These are phyloP conservation scores for Fusarium nygamai DNA, from an alignment of 2,329 filamentous ascomycete species.

Conservation along the genomic window DNA sequence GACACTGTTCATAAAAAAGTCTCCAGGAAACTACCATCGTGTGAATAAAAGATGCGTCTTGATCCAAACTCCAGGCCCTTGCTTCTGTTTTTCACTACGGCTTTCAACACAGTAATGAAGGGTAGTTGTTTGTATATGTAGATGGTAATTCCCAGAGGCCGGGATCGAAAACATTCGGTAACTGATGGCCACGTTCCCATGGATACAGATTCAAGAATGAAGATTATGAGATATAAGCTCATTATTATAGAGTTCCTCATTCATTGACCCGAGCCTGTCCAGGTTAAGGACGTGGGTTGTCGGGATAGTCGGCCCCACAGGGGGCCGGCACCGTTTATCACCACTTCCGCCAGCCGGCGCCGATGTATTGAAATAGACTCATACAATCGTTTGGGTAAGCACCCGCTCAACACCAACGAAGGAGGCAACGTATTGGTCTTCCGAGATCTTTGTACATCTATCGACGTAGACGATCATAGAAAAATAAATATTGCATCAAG, in stretches of 20 bases:
- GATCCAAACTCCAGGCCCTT: neutral
- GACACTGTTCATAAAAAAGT: neutral
- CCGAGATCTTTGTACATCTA: no score
- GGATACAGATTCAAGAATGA: neutral
- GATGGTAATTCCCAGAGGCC: neutral
- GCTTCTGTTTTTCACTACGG: neutral
- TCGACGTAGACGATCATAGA: neutral
- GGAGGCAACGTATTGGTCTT: neutral
- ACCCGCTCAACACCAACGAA: neutral
- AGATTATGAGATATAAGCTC: neutral
- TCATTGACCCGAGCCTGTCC: neutral
- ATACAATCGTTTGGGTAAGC: neutral
- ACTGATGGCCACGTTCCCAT: no score
- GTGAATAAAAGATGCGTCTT: neutral
- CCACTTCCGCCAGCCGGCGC: neutral
- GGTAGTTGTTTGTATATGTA: neutral
- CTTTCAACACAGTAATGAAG: neutral
- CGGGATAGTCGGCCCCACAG: neutral
- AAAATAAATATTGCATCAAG: neutral
- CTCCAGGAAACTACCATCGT: neutral
- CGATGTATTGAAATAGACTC: neutral
- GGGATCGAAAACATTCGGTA: neutral
- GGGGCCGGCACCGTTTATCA: neutral
- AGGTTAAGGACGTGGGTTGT: neutral
- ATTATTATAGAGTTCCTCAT: neutral